Conservation (phyloP, 208 protist species). For the Novymonas esmeraldas region DNA sequence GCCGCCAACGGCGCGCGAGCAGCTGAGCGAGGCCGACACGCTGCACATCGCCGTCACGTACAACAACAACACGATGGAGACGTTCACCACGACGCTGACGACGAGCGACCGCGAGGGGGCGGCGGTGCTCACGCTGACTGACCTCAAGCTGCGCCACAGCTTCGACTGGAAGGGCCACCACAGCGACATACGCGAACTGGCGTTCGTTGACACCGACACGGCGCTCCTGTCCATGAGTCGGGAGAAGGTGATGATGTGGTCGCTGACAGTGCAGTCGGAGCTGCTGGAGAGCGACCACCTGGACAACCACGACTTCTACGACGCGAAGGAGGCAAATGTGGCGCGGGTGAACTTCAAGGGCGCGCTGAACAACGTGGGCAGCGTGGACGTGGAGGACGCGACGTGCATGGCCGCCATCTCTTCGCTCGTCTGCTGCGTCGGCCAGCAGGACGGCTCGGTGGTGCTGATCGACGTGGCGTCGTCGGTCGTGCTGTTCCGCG, state of each 20-base stretch:
- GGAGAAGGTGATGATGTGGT: constrained; percentile 87
- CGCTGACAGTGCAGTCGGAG: constrained; percentile 47
- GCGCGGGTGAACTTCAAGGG: constrained; percentile 53
- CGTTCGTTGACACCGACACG: constrained; percentile 84
- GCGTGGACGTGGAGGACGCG: constrained; percentile 57
- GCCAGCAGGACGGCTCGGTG: constrained; percentile 71
- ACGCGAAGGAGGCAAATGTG: constrained; percentile 74
- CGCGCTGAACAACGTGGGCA: constrained; percentile 53
- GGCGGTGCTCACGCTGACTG: constrained; percentile 62
- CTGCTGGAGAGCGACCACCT: constrained; percentile 43
- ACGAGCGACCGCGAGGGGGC: constrained; percentile 57
- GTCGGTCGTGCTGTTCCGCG: constrained; percentile 81
- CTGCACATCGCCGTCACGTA: constrained; percentile 88
- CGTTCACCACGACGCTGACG: constrained; percentile 73
- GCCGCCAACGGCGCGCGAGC: constrained; percentile 38
- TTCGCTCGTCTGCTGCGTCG: constrained; percentile 72
- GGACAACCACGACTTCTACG: constrained; percentile 72
- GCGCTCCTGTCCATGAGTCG: constrained; percentile 78
- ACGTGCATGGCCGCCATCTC: constrained; percentile 70
- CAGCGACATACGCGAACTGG: constrained; percentile 68
- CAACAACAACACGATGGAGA: constrained; percentile 82
- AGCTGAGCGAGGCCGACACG: constrained; percentile 31
- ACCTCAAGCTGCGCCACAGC: constrained; percentile 61
- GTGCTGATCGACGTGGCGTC: constrained; percentile 70
- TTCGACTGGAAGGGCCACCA: constrained; percentile 74